Percentiles rank a stretch among this genome's conserved stretches.
phyloP scores from a whole-genome alignment of 2,329 filamentous ascomycete genomes.

The Cercospora sesami region DNA sequence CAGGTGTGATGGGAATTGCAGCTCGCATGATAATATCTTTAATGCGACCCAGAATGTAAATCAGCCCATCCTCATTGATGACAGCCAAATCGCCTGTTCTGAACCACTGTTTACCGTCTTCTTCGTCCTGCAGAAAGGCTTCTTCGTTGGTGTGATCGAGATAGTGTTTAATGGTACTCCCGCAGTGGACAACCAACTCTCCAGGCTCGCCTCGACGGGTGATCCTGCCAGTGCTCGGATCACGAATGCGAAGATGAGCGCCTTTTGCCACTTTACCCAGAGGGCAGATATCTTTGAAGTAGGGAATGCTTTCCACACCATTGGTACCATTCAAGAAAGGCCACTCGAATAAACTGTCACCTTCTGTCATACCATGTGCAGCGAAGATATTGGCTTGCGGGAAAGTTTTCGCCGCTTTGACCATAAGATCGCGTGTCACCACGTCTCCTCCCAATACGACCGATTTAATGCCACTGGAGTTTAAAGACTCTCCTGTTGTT shows the following conservation, averaged over 20 bases:
- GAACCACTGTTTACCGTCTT: conserved; percentile 27
- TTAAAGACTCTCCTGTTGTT: background rate
- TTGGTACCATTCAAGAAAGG: conserved; percentile 7
- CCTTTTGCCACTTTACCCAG: conserved; percentile 19
- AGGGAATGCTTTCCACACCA: conserved; percentile 17
- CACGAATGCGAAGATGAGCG: conserved; percentile 21
- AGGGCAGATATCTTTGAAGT: conserved; percentile 22
- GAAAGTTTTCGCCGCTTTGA: conserved; percentile 16
- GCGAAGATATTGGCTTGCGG: conserved; percentile 16
- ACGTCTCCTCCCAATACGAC: conserved; percentile 22
- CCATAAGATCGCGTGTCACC: conserved; percentile 21
- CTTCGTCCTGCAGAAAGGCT: conserved; percentile 22
- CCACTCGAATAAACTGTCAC: conserved; percentile 26
- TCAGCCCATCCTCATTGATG: conserved; percentile 22
- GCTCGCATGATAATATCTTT: conserved; percentile 33
- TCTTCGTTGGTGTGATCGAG: conserved; percentile 23
- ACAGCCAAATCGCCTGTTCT: conserved; percentile 31
- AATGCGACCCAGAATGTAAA: conserved; percentile 31
- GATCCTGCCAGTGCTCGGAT: conserved; percentile 17
- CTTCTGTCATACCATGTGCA: conserved; percentile 27
- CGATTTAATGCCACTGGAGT: conserved; percentile 10
- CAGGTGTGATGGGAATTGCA: conserved; percentile 28
- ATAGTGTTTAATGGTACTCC: conserved; percentile 25
- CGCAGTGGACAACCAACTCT: conserved; percentile 22
- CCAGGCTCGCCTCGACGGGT: conserved; percentile 21